Conservation (phyloP, 2,329 filamentous ascomycete species). For the Teratosphaeria viscida region DNA sequence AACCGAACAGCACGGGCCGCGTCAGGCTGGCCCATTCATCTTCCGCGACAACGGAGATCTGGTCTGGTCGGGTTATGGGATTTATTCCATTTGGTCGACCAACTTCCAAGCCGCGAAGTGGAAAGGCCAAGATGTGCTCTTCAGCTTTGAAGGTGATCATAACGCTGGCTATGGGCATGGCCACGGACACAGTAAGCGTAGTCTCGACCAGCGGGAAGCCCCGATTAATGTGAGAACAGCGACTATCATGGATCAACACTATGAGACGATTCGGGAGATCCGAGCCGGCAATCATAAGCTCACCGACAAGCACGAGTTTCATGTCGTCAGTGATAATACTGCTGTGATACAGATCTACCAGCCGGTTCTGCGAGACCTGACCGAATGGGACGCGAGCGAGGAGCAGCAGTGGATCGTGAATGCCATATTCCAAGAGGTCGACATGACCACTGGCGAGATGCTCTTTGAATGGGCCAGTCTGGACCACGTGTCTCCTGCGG, state of each 20-base stretch:
- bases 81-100: constrained; percentile 19
- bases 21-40: constrained; percentile 25
- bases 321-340: constrained; percentile 30
- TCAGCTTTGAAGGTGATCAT: constrained; percentile 26
- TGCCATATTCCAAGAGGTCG: constrained; percentile 23
- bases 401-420: constrained; percentile 30
- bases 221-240: background rate
- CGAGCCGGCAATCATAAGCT: constrained; percentile 30
- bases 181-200: constrained; percentile 17
- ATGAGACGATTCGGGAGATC: background rate
- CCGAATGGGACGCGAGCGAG: constrained; percentile 8
- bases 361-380: constrained; percentile 17
- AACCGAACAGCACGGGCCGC: background rate
- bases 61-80: constrained; percentile 35
- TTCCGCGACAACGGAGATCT: constrained; percentile 23
- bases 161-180: constrained; percentile 18
- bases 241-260: background rate
- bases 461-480: constrained; percentile 48
- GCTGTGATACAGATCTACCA: constrained; percentile 37
- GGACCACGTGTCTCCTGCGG: constrained; percentile 39
- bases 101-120: constrained; percentile 26
- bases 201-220: background rate
- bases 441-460: constrained; percentile 41
- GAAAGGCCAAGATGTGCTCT: constrained; percentile 27
- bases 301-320: constrained; percentile 36